These are phyloP conservation scores for Trametes hirsuta DNA, from an alignment of 1,284 basidiomycete genomes.

Conservation along the genomic window DNA sequence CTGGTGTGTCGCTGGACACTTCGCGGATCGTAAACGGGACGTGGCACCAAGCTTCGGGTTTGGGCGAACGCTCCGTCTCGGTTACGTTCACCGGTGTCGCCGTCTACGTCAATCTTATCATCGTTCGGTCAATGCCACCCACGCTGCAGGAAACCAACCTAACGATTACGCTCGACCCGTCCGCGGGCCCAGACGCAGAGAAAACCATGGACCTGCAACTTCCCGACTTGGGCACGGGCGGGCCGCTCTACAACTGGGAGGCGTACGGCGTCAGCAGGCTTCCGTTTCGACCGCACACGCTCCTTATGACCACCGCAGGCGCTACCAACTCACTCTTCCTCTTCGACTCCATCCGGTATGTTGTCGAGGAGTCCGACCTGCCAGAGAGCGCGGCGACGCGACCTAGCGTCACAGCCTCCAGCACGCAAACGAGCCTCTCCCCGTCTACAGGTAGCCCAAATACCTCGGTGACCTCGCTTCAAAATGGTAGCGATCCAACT, in stretches of 20 bases:
- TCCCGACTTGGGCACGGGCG: too few species aligned
- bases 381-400: too few species aligned
- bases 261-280: too few species aligned
- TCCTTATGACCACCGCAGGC: neutral
- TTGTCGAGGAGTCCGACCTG: neutral
- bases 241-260: too few species aligned
- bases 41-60: slow-evolving; percentile 26
- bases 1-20: slow-evolving; percentile 23
- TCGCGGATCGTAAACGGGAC: slow-evolving; percentile 18
- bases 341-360: neutral
- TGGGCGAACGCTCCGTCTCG: neutral
- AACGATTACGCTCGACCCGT: neutral
- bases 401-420: too few species aligned
- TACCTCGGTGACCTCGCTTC: too few species aligned
- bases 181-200: neutral
- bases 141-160: neutral
- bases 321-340: neutral
- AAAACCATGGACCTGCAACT: too few species aligned
- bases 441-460: too few species aligned
- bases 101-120: slow-evolving; percentile 26
- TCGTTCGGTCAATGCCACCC: neutral
- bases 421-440: too few species aligned
- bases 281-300: neutral
- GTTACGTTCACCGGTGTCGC: slow-evolving; percentile 29
- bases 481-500: too few species aligned